Percentiles rank a stretch among this genome's conserved stretches.
Conservation (phyloP, 345 rosid genomes). For the Heritiera littoralis region DNA sequence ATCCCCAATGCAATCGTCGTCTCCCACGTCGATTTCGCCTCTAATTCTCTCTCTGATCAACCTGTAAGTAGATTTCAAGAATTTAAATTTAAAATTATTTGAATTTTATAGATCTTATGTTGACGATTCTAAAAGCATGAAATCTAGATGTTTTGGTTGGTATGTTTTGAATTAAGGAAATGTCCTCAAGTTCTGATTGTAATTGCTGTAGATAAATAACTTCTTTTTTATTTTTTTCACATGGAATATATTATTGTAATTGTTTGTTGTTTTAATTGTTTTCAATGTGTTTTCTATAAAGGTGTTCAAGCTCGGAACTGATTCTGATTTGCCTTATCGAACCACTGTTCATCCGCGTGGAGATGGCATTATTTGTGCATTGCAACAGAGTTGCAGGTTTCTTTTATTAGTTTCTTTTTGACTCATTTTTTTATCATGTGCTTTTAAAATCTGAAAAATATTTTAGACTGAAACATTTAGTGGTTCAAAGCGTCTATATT, state of each 20-base stretch:
- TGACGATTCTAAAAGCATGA: background rate
- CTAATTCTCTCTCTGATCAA: conserved; percentile 60
- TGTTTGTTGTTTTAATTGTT: background rate
- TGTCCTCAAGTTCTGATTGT: background rate
- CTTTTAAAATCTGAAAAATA: background rate
- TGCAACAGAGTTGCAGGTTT: conserved; percentile 75
- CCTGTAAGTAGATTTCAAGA: conserved; percentile 51
- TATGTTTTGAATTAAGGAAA: background rate
- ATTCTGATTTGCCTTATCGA: conserved; percentile 77
- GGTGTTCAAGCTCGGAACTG: conserved; percentile 55
- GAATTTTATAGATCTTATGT: background rate
- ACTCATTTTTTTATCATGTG: background rate
- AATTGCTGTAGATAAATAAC: background rate
- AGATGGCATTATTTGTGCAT: conserved; percentile 74
- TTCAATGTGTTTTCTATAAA: conserved; percentile 16
- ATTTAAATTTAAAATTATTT: background rate
- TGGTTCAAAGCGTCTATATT: background rate
- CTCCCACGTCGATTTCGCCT: conserved; percentile 49
- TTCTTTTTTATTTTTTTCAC: background rate
- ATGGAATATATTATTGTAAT: background rate
- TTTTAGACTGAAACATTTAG: background rate
- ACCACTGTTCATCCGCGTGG: conserved; percentile 80
- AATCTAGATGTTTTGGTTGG: conserved; percentile 6
- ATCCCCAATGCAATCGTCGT: conserved; percentile 71
- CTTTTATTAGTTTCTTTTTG: background rate